A percentile compares a stretch with the other conserved stretches of the same genome.
These are phyloP conservation scores for Cytospora piceae DNA, from an alignment of 2,329 filamentous ascomycete genomes.

Conservation along the genomic window DNA sequence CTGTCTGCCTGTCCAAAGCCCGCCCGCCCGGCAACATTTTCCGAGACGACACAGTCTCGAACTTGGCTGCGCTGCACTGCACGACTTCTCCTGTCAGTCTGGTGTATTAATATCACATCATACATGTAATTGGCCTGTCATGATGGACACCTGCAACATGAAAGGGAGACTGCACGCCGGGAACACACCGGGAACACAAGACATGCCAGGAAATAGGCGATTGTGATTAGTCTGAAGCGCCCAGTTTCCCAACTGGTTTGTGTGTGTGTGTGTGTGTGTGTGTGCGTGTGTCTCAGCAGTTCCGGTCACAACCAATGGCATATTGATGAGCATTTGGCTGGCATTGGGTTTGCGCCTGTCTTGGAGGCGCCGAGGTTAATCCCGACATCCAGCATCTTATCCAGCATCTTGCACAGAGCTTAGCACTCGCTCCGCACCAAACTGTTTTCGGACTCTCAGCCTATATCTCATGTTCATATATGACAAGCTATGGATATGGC, in stretches of 20 bases:
- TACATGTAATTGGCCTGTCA: background rate
- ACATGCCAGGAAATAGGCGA: background rate
- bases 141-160: background rate
- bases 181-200: background rate
- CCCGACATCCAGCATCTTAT: background rate
- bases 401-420: background rate
- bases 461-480: no score
- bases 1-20: no score
- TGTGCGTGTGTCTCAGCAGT: constrained; percentile 3
- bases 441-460: no score
- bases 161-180: background rate
- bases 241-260: background rate
- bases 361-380: background rate
- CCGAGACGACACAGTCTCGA: no score
- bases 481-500: background rate
- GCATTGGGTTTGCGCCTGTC: background rate
- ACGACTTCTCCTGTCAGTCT: background rate
- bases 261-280: background rate
- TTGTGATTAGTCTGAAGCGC: background rate
- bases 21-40: no score
- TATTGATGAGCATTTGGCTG: background rate
- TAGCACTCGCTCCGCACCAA: no score
- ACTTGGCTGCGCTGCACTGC: no score
- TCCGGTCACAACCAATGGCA: constrained; percentile 1
- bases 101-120: background rate